A percentile compares a stretch with the other conserved stretches of the same genome.
phyloP scores from a whole-genome alignment of 176 grass and related monocot species.

The Paspalum vaginatum region DNA sequence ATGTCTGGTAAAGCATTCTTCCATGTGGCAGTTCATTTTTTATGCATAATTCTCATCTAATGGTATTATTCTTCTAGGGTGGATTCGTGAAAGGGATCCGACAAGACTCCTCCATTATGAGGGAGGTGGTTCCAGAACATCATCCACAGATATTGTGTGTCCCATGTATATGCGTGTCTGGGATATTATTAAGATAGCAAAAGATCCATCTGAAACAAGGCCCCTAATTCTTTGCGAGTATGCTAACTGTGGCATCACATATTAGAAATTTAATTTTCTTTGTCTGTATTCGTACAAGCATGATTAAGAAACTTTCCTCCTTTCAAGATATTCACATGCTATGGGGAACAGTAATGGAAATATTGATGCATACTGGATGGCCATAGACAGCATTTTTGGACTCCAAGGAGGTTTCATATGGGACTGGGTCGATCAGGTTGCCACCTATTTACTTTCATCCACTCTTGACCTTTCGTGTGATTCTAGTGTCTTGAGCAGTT shows the following conservation, averaged over 20 bases:
- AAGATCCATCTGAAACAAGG: constrained; percentile 81
- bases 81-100: constrained; percentile 80
- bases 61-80: constrained; percentile 58
- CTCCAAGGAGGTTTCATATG: constrained; percentile 99
- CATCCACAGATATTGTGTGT: constrained; percentile 92
- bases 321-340: constrained; percentile 92
- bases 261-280: constrained; percentile 29
- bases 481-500: constrained; percentile 18
- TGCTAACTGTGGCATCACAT: constrained; percentile 32
- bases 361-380: constrained; percentile 86
- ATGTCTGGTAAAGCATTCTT: constrained; percentile 70
- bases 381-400: constrained; percentile 83
- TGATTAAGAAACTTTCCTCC: neutral
- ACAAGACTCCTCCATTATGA: constrained; percentile 91
- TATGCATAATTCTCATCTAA: constrained; percentile 24
- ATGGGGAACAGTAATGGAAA: constrained; percentile 99
- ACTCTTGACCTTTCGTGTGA: neutral
- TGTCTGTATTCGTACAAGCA: constrained; percentile 22
- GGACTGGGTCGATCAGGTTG: constrained; percentile 97
- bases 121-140: constrained; percentile 90
- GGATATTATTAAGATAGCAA: constrained; percentile 91
- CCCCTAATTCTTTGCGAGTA: constrained; percentile 99
- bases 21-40: constrained; percentile 9
- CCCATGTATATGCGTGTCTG: constrained; percentile 99
- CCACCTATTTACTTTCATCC: constrained; percentile 32